A percentile compares a stretch with the other conserved stretches of the same genome.
These are phyloP conservation scores for Pythium sp. DNA, from an alignment of 352 stramenopile genomes.

Conservation along the genomic window DNA sequence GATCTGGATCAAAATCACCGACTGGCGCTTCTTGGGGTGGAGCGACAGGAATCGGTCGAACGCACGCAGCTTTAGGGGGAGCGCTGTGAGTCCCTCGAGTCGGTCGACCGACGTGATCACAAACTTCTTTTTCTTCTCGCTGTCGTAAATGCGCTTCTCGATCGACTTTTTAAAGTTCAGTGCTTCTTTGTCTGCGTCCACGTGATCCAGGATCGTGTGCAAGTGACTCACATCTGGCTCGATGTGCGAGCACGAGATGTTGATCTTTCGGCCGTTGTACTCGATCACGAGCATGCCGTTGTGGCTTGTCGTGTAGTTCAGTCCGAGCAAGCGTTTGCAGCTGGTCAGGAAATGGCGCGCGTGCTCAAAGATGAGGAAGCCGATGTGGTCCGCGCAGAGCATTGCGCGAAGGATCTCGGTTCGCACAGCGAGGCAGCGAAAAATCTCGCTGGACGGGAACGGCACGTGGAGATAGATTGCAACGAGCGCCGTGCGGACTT, in stretches of 20 bases:
- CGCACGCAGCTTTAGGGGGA: slow-evolving; percentile 96
- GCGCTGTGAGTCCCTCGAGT: slow-evolving; percentile 94
- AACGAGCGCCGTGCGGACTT: slow-evolving; percentile 90
- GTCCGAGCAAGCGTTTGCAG: slow-evolving; percentile 92
- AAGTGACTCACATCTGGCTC: slow-evolving; percentile 89
- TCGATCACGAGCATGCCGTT: slow-evolving; percentile 91
- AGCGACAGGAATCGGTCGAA: slow-evolving; percentile 94
- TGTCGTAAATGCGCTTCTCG: slow-evolving; percentile 33
- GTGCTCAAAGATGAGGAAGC: slow-evolving; percentile 94
- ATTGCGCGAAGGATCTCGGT: slow-evolving; percentile 91
- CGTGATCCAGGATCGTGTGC: slow-evolving; percentile 58
- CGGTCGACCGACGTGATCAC: slow-evolving; percentile 92
- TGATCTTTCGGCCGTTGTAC: slow-evolving; percentile 96
- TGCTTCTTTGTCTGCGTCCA: slow-evolving; percentile 35
- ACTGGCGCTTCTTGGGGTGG: slow-evolving; percentile 64
- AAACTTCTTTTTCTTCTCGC: slow-evolving; percentile 36
- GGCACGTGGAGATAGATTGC: slow-evolving; percentile 98
- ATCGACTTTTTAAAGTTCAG: slow-evolving; percentile 33
- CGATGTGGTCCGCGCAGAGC: slow-evolving; percentile 90
- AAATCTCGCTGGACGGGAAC: slow-evolving; percentile 98
- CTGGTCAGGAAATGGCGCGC: slow-evolving; percentile 90
- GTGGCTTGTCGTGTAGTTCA: slow-evolving; percentile 90
- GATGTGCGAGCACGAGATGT: slow-evolving; percentile 96
- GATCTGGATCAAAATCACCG: slow-evolving; percentile 79
- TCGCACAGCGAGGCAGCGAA: slow-evolving; percentile 90